Percentiles rank a stretch among this genome's conserved stretches.
These are phyloP conservation scores for Tulasnella sp. DNA, from an alignment of 768 basidiomycete species.

Conservation along the genomic window DNA sequence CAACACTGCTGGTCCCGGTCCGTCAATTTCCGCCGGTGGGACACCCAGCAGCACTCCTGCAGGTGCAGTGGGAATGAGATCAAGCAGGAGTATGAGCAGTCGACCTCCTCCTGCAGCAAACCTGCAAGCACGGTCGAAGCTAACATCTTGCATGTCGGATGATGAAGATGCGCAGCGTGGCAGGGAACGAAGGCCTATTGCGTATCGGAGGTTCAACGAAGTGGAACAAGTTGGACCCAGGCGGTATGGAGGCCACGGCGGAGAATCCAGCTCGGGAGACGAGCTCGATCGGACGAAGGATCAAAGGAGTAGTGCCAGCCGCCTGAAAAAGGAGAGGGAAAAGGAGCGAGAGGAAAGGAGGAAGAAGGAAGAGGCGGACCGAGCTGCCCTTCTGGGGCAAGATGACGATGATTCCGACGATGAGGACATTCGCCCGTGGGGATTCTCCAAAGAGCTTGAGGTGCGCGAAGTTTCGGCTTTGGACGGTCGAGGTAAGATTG, in stretches of 20 bases:
- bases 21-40: not conserved
- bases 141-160: slow-evolving; percentile 7
- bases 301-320: slow-evolving; percentile 9
- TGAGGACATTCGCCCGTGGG: slow-evolving; percentile 39
- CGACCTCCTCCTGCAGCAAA: not conserved
- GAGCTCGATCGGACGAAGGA: not conserved
- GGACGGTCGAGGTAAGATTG: slow-evolving; percentile 62
- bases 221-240: not conserved
- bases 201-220: slow-evolving; percentile 10
- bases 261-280: slow-evolving; percentile 10
- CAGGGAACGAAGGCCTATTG: slow-evolving; percentile 4
- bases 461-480: slow-evolving; percentile 89
- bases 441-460: slow-evolving; percentile 73
- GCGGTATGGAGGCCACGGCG: not conserved
- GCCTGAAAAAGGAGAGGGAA: slow-evolving; percentile 32
- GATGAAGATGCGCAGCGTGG: slow-evolving; percentile 12
- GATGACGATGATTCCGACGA: slow-evolving; percentile 36
- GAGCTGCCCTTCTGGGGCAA: slow-evolving; percentile 46
- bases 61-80: slow-evolving; percentile 1
- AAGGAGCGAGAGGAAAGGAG: slow-evolving; percentile 52
- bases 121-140: not conserved
- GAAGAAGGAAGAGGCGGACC: slow-evolving; percentile 41
- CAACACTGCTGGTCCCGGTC: slow-evolving; percentile 1
- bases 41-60: not conserved
- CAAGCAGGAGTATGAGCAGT: slow-evolving; percentile 10